These are phyloP conservation scores for Arabidopsis suecica DNA, from an alignment of 345 rosid species.

Conservation along the genomic window DNA sequence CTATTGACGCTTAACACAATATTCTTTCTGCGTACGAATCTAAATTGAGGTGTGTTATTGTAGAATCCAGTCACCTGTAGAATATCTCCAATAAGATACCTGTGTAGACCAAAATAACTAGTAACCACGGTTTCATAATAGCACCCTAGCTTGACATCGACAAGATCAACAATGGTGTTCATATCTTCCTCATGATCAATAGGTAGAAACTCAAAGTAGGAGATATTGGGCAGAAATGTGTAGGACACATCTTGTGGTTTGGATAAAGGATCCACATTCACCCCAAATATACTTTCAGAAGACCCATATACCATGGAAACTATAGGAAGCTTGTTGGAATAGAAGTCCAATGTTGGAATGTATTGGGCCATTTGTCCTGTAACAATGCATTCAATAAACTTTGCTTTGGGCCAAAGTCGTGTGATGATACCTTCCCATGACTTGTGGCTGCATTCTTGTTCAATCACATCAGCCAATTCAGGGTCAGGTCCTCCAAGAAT, in stretches of 20 bases:
- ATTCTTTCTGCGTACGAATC: slow-evolving; percentile 59
- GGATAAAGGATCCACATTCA: slow-evolving; percentile 60
- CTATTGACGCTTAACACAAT: slow-evolving; percentile 56
- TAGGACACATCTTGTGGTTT: slow-evolving; percentile 67
- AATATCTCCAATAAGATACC: slow-evolving; percentile 70
- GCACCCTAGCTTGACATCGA: no score
- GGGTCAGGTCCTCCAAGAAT: slow-evolving; percentile 49
- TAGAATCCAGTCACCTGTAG: slow-evolving; percentile 65
- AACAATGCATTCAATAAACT: slow-evolving; percentile 56
- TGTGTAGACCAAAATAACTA: slow-evolving; percentile 53
- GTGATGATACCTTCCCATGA: slow-evolving; percentile 75
- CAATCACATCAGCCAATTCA: slow-evolving; percentile 52
- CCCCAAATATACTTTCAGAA: slow-evolving; percentile 63
- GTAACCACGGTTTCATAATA: slow-evolving; percentile 49
- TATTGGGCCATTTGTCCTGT: slow-evolving; percentile 78
- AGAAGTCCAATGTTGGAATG: slow-evolving; percentile 59
- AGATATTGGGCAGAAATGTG: slow-evolving; percentile 67
- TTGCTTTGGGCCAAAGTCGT: slow-evolving; percentile 65
- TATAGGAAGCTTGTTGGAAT: slow-evolving; percentile 64
- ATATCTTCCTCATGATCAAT: slow-evolving; percentile 39
- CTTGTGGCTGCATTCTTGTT: slow-evolving; percentile 42
- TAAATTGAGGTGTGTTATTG: slow-evolving; percentile 63
- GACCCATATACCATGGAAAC: slow-evolving; percentile 59
- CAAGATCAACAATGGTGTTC: slow-evolving; percentile 53
- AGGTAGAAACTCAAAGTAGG: slow-evolving; percentile 68